These are phyloP conservation scores for Olyra latifolia DNA, from an alignment of 176 grass and related monocot species.

Conservation along the genomic window DNA sequence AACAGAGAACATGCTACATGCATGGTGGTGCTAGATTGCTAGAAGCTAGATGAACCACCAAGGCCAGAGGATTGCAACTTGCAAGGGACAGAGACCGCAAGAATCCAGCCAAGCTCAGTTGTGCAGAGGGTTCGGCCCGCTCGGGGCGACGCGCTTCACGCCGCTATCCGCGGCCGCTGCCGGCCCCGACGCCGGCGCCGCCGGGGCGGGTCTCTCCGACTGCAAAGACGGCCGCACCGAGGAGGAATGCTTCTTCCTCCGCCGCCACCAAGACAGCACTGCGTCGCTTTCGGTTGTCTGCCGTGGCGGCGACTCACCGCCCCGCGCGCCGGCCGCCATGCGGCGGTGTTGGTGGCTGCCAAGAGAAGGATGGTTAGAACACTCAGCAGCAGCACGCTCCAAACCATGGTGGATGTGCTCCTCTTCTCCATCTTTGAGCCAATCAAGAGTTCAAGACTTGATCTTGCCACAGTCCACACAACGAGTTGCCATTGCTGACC, in stretches of 20 bases:
- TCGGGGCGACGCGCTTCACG: not conserved
- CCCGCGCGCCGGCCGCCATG: not conserved
- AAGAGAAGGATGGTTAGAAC: not conserved
- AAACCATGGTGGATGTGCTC: not conserved
- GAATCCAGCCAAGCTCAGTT: not conserved
- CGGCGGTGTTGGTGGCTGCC: not conserved
- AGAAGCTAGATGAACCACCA: too few relatives aligned
- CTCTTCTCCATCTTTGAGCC: not conserved
- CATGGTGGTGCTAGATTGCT: too few relatives aligned
- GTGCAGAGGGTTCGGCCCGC: not conserved
- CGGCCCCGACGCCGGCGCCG: too few relatives aligned
- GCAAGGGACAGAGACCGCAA: too few relatives aligned
- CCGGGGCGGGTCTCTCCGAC: not conserved
- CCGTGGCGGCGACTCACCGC: not conserved
- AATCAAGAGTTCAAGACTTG: not conserved
- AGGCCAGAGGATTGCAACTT: too few relatives aligned
- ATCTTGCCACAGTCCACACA: not conserved
- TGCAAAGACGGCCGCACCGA: not conserved
- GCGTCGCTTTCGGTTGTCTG: not conserved
- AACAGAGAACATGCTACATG: too few relatives aligned
- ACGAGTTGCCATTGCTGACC: not conserved
- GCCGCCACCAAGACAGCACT: too few relatives aligned
- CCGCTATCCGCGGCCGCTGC: too few relatives aligned
- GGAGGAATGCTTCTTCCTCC: not conserved
- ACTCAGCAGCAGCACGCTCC: not conserved